Evolutionary conservation across 2,329 filamentous ascomycete species (phyloP), one percentile per base, ranked within the genome.

Genomic region (Aspergillus pseudoterreus): DNA sequence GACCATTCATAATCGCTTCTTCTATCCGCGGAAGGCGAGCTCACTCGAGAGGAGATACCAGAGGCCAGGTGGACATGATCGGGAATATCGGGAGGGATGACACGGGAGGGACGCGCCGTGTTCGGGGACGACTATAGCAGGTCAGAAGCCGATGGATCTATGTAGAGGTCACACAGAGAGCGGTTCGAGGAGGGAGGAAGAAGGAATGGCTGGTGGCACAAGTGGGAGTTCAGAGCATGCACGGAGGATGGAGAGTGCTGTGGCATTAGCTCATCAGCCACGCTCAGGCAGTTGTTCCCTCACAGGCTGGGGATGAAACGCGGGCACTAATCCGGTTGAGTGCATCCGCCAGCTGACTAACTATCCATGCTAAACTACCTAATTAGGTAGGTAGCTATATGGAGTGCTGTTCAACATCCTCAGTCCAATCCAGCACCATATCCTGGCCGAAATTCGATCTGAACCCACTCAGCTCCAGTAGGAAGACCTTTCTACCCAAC

Each of bases 1-100:
- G 64, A 45, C 64, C 62, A 51, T 63, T 71, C 70, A 73, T 72
- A n/a, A 51, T 68, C 53, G 55, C 56, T 52, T n/a, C 54, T 55
- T 58, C 49, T 49, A 48, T 49, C 41, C 49, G 51, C 51, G 50
- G 48, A 54, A 57, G 58, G 52, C 54, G 52, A 59, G 50, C 50
- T 66, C 59, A 62, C 56, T 64, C 56, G 60, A 59, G 56, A 53
- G 49, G 51, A 21, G 35, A 17, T 59, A 41, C 46, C 49, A 43
- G 52, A 56, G 56, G 62, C 61, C 63, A 68, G 59, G 58, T 62
- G 64, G 57, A 63, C 68, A 71, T 70, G 56, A 50, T 67, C 65
- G 57, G 58, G 52, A 55, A 32, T 53, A 49, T 52, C 48, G 59
- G 53, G 47, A 52, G 41, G 45, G 50, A 53, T 51, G 30, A 57